Evolutionary conservation across 352 stramenopile species (phyloP).

Genomic region (Globisporangium carolinianum): DNA sequence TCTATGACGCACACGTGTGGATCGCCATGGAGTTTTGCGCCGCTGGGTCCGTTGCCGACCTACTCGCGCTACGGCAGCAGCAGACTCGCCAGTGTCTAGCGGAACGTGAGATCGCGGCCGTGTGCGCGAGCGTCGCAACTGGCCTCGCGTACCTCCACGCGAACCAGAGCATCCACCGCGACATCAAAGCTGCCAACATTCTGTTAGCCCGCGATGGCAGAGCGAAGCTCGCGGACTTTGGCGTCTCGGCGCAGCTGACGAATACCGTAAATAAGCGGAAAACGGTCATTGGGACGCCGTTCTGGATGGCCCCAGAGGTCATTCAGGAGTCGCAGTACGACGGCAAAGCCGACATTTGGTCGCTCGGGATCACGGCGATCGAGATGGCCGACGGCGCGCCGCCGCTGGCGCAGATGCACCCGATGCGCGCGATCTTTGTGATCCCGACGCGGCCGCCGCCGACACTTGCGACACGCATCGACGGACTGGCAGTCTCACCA

Average conservation of each 20-base stretch:
- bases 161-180: constrained; percentile 75
- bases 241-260: constrained; percentile 86
- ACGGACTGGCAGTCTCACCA: constrained; percentile 23
- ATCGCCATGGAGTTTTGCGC: constrained; percentile 89
- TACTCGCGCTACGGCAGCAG: constrained; percentile 43
- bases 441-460: constrained; percentile 63
- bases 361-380: constrained; percentile 85
- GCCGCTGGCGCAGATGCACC: constrained; percentile 81
- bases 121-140: constrained; percentile 61
- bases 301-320: constrained; percentile 91
- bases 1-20: constrained; percentile 69
- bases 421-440: constrained; percentile 80
- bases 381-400: constrained; percentile 85
- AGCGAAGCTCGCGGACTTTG: constrained; percentile 87
- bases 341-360: constrained; percentile 79
- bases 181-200: constrained; percentile 88
- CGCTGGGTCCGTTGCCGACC: constrained; percentile 75
- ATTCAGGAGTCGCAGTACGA: constrained; percentile 86
- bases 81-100: constrained; percentile 24
- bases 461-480: constrained; percentile 29
- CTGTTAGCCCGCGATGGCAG: constrained; percentile 58
- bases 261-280: constrained; percentile 88
- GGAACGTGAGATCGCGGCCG: constrained; percentile 63
- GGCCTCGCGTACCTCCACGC: constrained; percentile 80
- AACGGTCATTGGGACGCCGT: constrained; percentile 87